Percentiles rank a stretch among this genome's conserved stretches.
These are phyloP conservation scores for Lasiosphaeria miniovina DNA, from an alignment of 495 filamentous ascomycete species.

Conservation along the genomic window DNA sequence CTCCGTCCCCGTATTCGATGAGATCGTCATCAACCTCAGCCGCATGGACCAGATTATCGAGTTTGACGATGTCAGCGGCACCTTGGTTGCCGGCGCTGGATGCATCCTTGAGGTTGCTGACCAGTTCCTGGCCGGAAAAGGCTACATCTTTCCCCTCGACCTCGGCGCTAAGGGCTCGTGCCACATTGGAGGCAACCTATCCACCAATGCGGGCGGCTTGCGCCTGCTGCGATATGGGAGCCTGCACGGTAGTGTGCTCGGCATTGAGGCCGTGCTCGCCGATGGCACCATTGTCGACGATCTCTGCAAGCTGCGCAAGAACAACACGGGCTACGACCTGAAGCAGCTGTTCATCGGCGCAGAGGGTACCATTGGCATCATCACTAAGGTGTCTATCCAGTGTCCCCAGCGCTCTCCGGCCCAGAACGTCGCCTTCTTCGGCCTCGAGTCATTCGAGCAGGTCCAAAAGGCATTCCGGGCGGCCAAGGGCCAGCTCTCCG, in stretches of 20 bases:
- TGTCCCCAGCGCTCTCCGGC: conserved; percentile 83
- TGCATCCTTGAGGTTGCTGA: conserved; percentile 88
- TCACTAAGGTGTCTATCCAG: conserved; percentile 83
- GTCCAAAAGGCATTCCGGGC: conserved; percentile 77
- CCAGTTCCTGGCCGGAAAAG: conserved; percentile 70
- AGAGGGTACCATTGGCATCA: conserved; percentile 91
- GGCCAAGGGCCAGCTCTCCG: conserved; percentile 84
- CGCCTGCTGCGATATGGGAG: conserved; percentile 89
- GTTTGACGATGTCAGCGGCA: conserved; percentile 90
- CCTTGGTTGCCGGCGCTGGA: conserved; percentile 85
- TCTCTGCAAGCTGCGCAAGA: conserved; percentile 83
- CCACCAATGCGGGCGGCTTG: conserved; percentile 92
- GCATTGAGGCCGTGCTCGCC: conserved; percentile 87
- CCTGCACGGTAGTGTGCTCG: conserved; percentile 87
- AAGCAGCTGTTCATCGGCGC: conserved; percentile 97
- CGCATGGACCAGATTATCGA: conserved; percentile 87
- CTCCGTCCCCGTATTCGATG: conserved; percentile 93
- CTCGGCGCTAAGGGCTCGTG: conserved; percentile 96
- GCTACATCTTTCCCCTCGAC: conserved; percentile 89
- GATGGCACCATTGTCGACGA: conserved; percentile 91
- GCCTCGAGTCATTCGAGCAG: conserved; percentile 80
- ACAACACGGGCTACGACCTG: conserved; percentile 94
- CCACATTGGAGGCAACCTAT: conserved; percentile 97
- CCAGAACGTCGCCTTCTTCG: conserved; percentile 87
- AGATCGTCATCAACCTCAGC: conserved; percentile 87